phyloP scores from a whole-genome alignment of 768 basidiomycete genomes.

The Mycena galericulata region DNA sequence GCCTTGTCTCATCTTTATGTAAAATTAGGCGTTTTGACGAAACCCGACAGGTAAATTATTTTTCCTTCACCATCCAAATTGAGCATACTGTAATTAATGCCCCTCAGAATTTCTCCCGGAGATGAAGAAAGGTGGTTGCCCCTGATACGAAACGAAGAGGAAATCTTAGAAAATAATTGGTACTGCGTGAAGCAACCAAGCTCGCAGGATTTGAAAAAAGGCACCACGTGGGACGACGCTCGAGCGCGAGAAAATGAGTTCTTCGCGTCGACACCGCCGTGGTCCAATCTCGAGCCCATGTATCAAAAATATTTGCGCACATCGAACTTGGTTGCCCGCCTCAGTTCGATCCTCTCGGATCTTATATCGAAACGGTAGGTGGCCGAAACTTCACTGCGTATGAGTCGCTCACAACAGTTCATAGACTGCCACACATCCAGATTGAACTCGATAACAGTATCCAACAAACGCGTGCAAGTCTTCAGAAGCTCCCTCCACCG shows the following conservation, averaged over 20 bases:
- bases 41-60: slow-evolving; percentile 66
- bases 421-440: slow-evolving; percentile 73
- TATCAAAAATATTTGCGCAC: slow-evolving; percentile 70
- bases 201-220: slow-evolving; percentile 61
- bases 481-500: slow-evolving; percentile 55
- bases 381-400: neutral
- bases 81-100: neutral
- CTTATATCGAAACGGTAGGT: slow-evolving; percentile 70
- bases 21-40: slow-evolving; percentile 86
- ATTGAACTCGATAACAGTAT: slow-evolving; percentile 65
- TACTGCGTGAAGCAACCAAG: slow-evolving; percentile 68
- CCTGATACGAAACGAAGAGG: slow-evolving; percentile 65
- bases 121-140: slow-evolving; percentile 67
- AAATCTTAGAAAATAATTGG: slow-evolving; percentile 67
- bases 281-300: slow-evolving; percentile 62
- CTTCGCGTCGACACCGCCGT: slow-evolving; percentile 64
- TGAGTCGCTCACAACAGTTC: no score
- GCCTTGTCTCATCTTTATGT: no score
- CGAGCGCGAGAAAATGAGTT: slow-evolving; percentile 66
- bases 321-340: slow-evolving; percentile 61
- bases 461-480: slow-evolving; percentile 45
- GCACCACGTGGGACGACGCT: slow-evolving; percentile 72
- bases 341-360: slow-evolving; percentile 72
- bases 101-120: slow-evolving; percentile 62
- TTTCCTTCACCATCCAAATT: neutral